phyloP scores from a whole-genome alignment of 2,329 filamentous ascomycete species.

The Pseudonectria foliicola region DNA sequence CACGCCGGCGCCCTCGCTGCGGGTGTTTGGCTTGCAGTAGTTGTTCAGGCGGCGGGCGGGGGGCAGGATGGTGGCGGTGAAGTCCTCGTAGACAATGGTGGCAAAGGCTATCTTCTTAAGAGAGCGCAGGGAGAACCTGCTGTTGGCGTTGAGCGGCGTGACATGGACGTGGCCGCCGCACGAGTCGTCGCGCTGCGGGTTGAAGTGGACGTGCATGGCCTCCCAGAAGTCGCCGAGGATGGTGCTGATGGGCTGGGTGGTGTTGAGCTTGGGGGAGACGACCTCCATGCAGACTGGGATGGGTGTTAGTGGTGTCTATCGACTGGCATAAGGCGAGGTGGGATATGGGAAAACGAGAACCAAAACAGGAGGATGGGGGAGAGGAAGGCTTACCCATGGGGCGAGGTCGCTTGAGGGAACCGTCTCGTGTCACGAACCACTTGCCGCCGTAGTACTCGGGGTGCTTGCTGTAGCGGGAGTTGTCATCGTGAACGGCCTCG shows the following conservation, averaged over 20 bases:
- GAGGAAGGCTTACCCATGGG: constrained; percentile 25
- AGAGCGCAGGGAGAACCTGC: constrained; percentile 28
- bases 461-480: constrained; percentile 33
- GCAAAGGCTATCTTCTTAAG: constrained; percentile 33
- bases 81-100: constrained; percentile 28
- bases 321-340: no score
- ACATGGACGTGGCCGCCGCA: constrained; percentile 35
- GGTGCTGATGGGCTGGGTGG: constrained; percentile 23
- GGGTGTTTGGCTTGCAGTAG: constrained; percentile 29
- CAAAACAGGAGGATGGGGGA: neutral
- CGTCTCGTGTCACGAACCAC: constrained; percentile 35
- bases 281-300: constrained; percentile 33
- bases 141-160: constrained; percentile 26
- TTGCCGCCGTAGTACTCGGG: constrained; percentile 35
- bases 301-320: neutral
- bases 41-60: constrained; percentile 27
- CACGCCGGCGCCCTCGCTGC: constrained; percentile 25
- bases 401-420: constrained; percentile 30
- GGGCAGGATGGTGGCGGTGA: constrained; percentile 26
- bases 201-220: constrained; percentile 35
- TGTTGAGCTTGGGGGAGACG: constrained; percentile 32
- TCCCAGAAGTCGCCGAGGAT: constrained; percentile 35
- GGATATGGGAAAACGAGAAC: neutral
- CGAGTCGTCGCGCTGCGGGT: constrained; percentile 26
- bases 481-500: constrained; percentile 30